Percentiles rank a stretch among this genome's conserved stretches.
phyloP scores from a whole-genome alignment of 495 filamentous ascomycete genomes.

The Penicillium angulare region DNA sequence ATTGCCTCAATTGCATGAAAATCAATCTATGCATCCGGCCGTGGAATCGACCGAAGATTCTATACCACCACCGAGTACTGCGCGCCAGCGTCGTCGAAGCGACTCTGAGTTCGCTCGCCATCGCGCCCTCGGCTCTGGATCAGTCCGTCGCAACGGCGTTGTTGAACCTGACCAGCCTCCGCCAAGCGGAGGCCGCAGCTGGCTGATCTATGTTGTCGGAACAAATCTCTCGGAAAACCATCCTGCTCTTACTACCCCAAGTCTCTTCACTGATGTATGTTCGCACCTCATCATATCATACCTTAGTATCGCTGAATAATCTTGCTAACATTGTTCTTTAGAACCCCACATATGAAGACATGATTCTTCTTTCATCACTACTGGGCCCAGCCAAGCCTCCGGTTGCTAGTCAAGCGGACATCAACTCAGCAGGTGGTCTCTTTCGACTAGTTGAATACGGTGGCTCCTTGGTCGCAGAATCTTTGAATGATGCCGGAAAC shows the following conservation, averaged over 20 bases:
- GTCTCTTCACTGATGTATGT: constrained; percentile 69
- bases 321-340: constrained; percentile 17
- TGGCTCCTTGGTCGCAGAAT: constrained; percentile 50
- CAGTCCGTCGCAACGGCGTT: constrained; percentile 63
- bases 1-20: constrained; percentile 36
- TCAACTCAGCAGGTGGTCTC: constrained; percentile 62
- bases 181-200: constrained; percentile 57
- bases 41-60: constrained; percentile 28
- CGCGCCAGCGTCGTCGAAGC: constrained; percentile 56
- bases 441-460: constrained; percentile 49
- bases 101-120: constrained; percentile 62
- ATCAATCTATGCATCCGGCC: constrained; percentile 31
- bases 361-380: constrained; percentile 70
- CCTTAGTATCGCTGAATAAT: background rate
- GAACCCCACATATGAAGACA: constrained; percentile 78
- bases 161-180: constrained; percentile 61
- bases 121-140: constrained; percentile 59
- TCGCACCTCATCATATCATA: constrained; percentile 7
- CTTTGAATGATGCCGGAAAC: constrained; percentile 44
- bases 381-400: constrained; percentile 74
- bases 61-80: constrained; percentile 25
- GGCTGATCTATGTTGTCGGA: constrained; percentile 79
- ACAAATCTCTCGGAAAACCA: constrained; percentile 75
- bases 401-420: constrained; percentile 65
- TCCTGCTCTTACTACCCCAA: constrained; percentile 72